Base-by-base conservation (phyloP, 176 grass and related monocot genomes). In the Oryza rufipogon region DNA sequence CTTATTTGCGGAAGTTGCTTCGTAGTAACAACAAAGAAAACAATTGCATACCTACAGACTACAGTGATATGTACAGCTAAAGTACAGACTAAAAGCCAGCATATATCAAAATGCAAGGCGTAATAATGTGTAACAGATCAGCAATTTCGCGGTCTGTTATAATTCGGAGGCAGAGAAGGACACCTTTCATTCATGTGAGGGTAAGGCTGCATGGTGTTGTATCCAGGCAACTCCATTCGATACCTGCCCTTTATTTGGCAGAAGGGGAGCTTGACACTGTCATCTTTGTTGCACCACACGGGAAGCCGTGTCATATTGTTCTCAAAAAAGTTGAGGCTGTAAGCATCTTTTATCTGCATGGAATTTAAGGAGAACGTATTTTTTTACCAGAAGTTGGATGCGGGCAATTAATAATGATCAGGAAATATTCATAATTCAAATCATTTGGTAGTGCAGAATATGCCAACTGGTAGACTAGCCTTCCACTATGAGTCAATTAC, bases 301-400 rank as follows among this genome's bases (percentile, higher is more conserved):
- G 96, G 96, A 82, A 99, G 74, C 30, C 46, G 89, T 58, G 91
- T 94, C 33, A 83, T 48, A 46, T 99, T 88, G 67, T 56, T 47
- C 84, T 99, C 96, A 17, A 92, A 99, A 65, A 99, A 91, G 26
- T 99, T 99, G 78, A 99, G 93, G 73, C 66, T 83, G 75, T 99
- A 99, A 64, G 96, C 96, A 91, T 99, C 96, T 87, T 99, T 99
- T 82, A 99, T 92, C 96, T 99, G 67, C 86, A 83, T n/a, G 67
- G 22, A 76, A 45, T 49, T 44, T 36, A 83, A 22, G 9, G 38
- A 12, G 46, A 49, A 81, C 41, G 61, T 33, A 75, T 8, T 41
- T 76, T 76, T 15, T 41, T 56, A 41, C 7, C 60, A 65, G 60
- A 81, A 64, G 28, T 17, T 36, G 39, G 22, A 42, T 42, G 9